A percentile compares a stretch with the other conserved stretches of the same genome.
Evolutionary conservation across 2,329 filamentous ascomycete species (phyloP).

Genomic region (Trichoderma koningii): DNA sequence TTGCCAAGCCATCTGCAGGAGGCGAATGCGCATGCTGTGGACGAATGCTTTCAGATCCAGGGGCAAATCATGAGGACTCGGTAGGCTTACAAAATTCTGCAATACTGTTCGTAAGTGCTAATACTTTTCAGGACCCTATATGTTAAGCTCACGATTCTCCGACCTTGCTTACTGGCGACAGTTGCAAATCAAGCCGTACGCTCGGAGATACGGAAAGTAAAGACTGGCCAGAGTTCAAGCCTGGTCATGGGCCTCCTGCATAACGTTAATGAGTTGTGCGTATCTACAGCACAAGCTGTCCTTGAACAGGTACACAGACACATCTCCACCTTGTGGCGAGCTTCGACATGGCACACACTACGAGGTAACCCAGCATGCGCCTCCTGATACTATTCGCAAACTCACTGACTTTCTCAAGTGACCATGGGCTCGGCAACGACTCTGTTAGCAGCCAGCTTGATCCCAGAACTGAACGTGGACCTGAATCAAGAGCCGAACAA

Average conservation of each 20-base stretch:
- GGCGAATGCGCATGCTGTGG: not conserved
- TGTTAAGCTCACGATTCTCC: conserved; percentile 7
- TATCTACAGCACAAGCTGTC: not conserved
- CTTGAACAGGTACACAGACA: conserved; percentile 3
- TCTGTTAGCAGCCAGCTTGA: conserved; percentile 5
- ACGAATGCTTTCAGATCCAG: conserved; percentile 16
- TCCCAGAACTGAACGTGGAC: conserved; percentile 4
- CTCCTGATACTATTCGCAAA: too few relatives aligned
- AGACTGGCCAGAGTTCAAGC: not conserved
- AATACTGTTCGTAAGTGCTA: not conserved
- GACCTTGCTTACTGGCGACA: conserved; percentile 8
- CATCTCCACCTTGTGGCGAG: not conserved
- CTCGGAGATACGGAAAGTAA: conserved; percentile 1
- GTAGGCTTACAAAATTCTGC: not conserved
- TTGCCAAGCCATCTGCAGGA: conserved; percentile 10
- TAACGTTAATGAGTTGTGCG: conserved; percentile 10
- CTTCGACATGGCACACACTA: conserved; percentile 20
- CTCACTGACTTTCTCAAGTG: not conserved
- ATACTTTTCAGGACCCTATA: not conserved
- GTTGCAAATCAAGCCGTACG: conserved; percentile 6
- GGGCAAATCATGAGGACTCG: conserved; percentile 9
- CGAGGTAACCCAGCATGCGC: not conserved
- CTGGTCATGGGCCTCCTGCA: conserved; percentile 9
- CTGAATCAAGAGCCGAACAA: conserved; percentile 16
- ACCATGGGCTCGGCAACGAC: conserved; percentile 16